Base-by-base conservation (phyloP, 441 rosid genomes). In the Adansonia grandidieri region DNA sequence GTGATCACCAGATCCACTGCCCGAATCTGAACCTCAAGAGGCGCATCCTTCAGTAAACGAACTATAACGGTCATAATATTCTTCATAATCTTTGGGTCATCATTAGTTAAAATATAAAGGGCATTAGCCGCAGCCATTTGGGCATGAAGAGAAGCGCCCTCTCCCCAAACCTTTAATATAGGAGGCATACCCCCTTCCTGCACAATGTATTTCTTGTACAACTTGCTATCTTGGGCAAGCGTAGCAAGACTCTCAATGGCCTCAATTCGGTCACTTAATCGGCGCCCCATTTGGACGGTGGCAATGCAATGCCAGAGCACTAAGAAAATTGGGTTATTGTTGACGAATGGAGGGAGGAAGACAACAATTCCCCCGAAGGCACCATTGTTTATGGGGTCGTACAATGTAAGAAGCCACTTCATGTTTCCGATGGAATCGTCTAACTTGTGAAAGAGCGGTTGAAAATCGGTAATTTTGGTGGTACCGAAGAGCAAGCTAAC, bases 221-320 rank as follows among this genome's bases (percentile, higher is more conserved):
- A 71, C 15, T 87, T 87, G 60, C 80, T 88, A 47, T 86, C 88
- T 50, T 80, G 62, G 0, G 92, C 93, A 13, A 88, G 87, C 1
- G 82, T 83, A 69, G 82, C 86, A 70, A 90, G 82, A 71, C 85
- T 85, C 62, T 79, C 80, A 42, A 91, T 89, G 0, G 93, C 92
- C 8, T 90, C 89, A 20, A 85, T 82, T 17, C 87, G 85, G 19
- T 87, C 90, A 2, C 73, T 67, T 44, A 81, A 71, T 42, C 71
- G 37, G 15, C 32, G 82, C 1, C 89, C 91, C 85, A 85, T 82
- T 69, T 87, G 85, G 19, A 84, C 61, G 5, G 89, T 75, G 3
- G 89, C 90, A 0, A 86, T 83, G 71, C 81, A 84, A 3, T 88
- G 86, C 92, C 93, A 90, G 11, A 88, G 85, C 88, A 89, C 85